Evolutionary conservation across 345 rosid species (phyloP), one percentile per base, ranked within the genome.

Genomic region (Turritis glabra): DNA sequence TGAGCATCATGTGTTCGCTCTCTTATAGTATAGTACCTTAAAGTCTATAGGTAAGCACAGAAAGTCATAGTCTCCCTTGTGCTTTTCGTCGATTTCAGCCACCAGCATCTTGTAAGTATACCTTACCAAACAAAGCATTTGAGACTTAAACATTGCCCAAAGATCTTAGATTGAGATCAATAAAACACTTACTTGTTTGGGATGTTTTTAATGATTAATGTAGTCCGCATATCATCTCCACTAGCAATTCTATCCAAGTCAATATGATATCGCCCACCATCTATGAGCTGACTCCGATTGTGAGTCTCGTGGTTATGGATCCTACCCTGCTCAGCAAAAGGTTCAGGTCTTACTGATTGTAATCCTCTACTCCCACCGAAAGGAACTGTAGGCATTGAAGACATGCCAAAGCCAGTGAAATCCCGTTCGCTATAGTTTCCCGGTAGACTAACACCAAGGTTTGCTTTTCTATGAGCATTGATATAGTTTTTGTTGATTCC

Each of bases 31-130:
- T 15, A 25, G 47, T 84, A 91, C 95, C 99, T 92, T 95, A 73
- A 92, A 84, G 76, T 95, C 97, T 56, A 90, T 89, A 32, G 99
- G 99, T 74, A 95, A 81, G 79, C 91, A 95, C 64, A 95, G 87
- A 77, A 92, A 95, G 84, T 95, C 99, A 50, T 90, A 95, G 73
- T 90, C 84, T 59, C 93, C 92, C 38, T 69, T 63, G 76, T 95
- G 97, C 83, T 86, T 83, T 72, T 92, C 97, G 80, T 95, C 97
- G 64, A 95, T 90, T 30, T 93, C 90, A 75, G 96, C 93, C 53
- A 89, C 90, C 80, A 95, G 76, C 99, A 95, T 95, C 77, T 92
- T 95, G 32, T 96, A 95, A 60, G 99, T 95, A 79, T 95, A 95
- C 86, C 99, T 95, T 44, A 69, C 44, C 54, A 55, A 69, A 19